phyloP scores from a whole-genome alignment of 192 early-diverging fungal genomes.

The Spinellus fusiger region DNA sequence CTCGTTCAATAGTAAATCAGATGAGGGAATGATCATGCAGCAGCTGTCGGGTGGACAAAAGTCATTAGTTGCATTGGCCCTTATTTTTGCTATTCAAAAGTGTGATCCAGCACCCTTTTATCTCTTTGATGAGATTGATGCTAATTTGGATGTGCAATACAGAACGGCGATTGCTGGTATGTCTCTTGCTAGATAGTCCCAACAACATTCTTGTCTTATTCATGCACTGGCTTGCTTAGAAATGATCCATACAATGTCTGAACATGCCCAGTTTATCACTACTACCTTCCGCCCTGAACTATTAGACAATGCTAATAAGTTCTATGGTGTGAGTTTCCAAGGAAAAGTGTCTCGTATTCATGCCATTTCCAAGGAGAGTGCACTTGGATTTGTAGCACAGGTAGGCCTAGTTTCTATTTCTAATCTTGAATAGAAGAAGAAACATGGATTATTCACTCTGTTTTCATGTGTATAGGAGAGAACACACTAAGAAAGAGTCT shows the following conservation, averaged over 20 bases:
- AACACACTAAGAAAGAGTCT: not conserved
- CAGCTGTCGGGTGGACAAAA: slow-evolving; percentile 98
- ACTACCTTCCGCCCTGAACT: slow-evolving; percentile 98
- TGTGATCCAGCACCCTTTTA: slow-evolving; percentile 99
- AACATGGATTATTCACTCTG: not conserved
- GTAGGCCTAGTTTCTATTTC: no score
- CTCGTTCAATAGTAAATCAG: slow-evolving; percentile 87
- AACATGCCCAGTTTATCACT: slow-evolving; percentile 91
- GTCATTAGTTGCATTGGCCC: slow-evolving; percentile 89
- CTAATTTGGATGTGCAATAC: slow-evolving; percentile 93
- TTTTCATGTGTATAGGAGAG: not conserved
- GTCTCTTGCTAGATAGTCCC: not conserved
- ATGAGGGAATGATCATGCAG: slow-evolving; percentile 86
- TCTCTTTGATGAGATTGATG: slow-evolving; percentile 99
- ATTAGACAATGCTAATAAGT: slow-evolving; percentile 86
- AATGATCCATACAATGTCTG: slow-evolving; percentile 88
- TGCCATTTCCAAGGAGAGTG: slow-evolving; percentile 63
- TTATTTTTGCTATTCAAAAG: slow-evolving; percentile 97
- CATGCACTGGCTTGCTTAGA: slow-evolving; percentile 19
- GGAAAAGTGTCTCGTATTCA: slow-evolving; percentile 91
- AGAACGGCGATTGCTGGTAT: slow-evolving; percentile 85
- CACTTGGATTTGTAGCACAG: slow-evolving; percentile 62
- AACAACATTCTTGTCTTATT: not conserved
- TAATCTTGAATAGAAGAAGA: not conserved
- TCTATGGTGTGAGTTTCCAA: slow-evolving; percentile 96